A percentile compares a stretch with the other conserved stretches of the same genome.
Conservation (phyloP, 768 basidiomycete genomes). For the Naematelia aurantialba region DNA sequence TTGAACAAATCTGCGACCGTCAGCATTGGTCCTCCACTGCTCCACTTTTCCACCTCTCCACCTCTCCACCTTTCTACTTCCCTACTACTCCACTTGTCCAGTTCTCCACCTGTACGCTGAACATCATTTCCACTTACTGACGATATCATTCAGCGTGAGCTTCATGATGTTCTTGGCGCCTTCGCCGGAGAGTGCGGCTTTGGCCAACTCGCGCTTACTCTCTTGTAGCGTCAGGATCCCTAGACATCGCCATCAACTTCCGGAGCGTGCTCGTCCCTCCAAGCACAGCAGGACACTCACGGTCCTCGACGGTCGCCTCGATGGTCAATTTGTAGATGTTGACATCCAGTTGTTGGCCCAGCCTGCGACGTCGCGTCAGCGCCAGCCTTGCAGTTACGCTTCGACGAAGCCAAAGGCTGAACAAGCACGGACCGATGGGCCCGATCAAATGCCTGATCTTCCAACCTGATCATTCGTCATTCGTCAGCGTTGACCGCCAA, state of each 20-base stretch:
- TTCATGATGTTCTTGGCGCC: conserved; percentile 74
- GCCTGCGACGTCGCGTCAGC: conserved; percentile 46
- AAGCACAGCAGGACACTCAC: conserved; percentile 52
- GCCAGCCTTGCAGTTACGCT: too few relatives aligned
- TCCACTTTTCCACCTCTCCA: too few relatives aligned
- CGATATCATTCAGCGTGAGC: conserved; percentile 77
- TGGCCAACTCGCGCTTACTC: conserved; percentile 78
- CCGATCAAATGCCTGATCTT: conserved; percentile 92
- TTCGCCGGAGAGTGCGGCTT: conserved; percentile 80
- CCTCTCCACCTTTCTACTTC: too few relatives aligned
- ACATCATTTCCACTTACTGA: conserved; percentile 58
- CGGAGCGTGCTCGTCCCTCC: not conserved
- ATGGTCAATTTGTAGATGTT: conserved; percentile 70
- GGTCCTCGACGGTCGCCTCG: conserved; percentile 78
- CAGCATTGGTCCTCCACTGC: too few relatives aligned
- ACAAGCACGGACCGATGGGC: conserved; percentile 61
- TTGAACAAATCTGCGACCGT: too few relatives aligned
- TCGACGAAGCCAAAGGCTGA: not conserved
- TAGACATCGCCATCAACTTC: too few relatives aligned
- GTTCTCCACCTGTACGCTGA: too few relatives aligned
- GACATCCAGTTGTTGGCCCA: conserved; percentile 81
- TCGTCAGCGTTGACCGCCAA: not conserved
- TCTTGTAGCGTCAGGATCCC: conserved; percentile 70
- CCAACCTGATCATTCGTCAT: conserved; percentile 51
- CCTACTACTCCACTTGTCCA: too few relatives aligned